Evolutionary conservation across 805 yeast genomes (phyloP).

Genomic region (Saccharomycopsis capsularis): DNA sequence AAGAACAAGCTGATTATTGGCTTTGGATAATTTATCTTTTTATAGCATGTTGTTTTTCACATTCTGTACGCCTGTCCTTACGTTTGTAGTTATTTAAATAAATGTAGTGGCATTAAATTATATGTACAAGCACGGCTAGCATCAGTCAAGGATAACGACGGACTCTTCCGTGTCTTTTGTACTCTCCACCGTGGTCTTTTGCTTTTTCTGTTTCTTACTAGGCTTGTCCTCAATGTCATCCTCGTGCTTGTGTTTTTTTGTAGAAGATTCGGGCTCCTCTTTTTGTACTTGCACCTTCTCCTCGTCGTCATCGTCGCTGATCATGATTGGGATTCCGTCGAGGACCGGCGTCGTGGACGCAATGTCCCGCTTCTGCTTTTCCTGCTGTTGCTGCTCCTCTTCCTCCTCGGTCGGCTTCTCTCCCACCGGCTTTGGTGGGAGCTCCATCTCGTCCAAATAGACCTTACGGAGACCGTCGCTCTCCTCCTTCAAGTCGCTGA

Average conservation of each 20-base stretch:
- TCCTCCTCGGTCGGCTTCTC: background rate
- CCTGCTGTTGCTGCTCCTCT: background rate
- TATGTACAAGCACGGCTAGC: no score
- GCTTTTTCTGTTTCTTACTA: conserved; percentile 4
- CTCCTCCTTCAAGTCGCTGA: conserved; percentile 26
- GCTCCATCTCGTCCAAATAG: conserved; percentile 6
- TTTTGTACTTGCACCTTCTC: background rate
- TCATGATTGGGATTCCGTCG: background rate
- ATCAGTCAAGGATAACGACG: background rate
- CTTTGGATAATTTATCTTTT: no score
- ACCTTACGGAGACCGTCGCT: background rate
- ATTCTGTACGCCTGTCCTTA: no score
- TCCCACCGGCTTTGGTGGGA: conserved; percentile 8
- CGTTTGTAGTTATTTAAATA: no score
- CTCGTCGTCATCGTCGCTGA: conserved; percentile 7
- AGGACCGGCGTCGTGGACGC: background rate
- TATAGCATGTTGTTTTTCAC: no score
- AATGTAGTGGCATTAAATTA: no score
- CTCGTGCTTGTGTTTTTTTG: conserved; percentile 9
- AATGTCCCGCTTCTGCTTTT: background rate
- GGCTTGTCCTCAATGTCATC: conserved; percentile 1
- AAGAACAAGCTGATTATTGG: no score
- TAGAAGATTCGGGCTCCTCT: no score
- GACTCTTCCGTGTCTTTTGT: no score
- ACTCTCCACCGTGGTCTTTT: no score